phyloP scores from a whole-genome alignment of 306 rosid genomes.

The Myrica gale region DNA sequence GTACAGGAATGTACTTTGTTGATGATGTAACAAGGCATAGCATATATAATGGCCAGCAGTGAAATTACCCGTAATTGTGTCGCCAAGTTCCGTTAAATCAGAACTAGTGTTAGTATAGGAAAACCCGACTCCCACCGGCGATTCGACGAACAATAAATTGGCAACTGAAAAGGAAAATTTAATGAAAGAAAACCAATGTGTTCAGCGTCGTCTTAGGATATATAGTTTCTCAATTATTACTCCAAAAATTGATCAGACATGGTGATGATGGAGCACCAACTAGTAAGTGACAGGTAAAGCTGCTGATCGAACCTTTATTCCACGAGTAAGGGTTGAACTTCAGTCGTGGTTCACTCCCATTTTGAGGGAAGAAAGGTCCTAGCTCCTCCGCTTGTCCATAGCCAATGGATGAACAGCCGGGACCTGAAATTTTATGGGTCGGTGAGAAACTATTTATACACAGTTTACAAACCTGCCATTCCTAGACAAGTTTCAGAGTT shows the following conservation, averaged over 20 bases:
- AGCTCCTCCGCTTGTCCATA: slow-evolving; percentile 82
- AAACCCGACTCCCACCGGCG: slow-evolving; percentile 87
- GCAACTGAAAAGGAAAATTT: slow-evolving; percentile 43
- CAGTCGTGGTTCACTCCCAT: slow-evolving; percentile 57
- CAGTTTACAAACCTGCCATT: too few species aligned
- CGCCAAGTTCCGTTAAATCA: slow-evolving; percentile 62
- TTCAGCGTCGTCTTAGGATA: too few species aligned
- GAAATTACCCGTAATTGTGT: slow-evolving; percentile 55
- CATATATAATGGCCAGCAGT: too few species aligned
- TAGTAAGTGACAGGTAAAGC: too few species aligned
- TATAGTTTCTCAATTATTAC: too few species aligned
- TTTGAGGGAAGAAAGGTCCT: slow-evolving; percentile 86
- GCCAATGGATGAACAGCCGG: slow-evolving; percentile 87
- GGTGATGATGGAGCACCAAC: too few species aligned
- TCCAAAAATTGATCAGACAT: too few species aligned
- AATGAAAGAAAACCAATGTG: not conserved
- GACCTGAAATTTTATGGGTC: slow-evolving; percentile 48
- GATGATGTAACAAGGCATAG: too few species aligned
- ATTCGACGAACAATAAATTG: slow-evolving; percentile 72
- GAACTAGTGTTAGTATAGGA: slow-evolving; percentile 70
- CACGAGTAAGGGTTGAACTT: slow-evolving; percentile 75
- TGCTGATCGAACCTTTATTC: slow-evolving; percentile 53
- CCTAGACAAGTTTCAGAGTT: too few species aligned
- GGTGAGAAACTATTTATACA: too few species aligned
- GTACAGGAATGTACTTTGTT: too few species aligned